These are phyloP conservation scores for Sarcodon sp. DNA, from an alignment of 768 basidiomycete species.

Conservation along the genomic window DNA sequence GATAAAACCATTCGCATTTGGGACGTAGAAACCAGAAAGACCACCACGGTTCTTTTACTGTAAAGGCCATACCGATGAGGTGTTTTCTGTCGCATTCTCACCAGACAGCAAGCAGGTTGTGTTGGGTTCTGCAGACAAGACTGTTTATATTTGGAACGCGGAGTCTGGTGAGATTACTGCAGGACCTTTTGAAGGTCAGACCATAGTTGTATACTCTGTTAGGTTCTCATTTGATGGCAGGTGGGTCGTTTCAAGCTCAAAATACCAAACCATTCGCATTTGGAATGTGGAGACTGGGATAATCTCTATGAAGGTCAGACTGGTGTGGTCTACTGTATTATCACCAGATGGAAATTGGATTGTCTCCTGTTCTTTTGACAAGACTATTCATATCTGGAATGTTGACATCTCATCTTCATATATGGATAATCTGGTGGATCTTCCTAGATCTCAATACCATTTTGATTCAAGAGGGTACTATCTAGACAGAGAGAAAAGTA, in stretches of 20 bases:
- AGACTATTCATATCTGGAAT: too few species aligned
- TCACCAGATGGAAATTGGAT: too few species aligned
- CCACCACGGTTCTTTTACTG: not conserved
- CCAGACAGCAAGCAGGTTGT: constrained; percentile 1
- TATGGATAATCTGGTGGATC: too few species aligned
- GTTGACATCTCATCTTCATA: too few species aligned
- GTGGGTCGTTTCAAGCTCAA: constrained; percentile 5
- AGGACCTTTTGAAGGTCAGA: not conserved
- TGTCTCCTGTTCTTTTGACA: too few species aligned
- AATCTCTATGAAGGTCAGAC: not conserved
- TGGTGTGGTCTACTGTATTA: too few species aligned
- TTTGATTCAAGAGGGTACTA: too few species aligned
- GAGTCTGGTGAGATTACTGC: not conserved
- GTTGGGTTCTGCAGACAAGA: constrained; percentile 5
- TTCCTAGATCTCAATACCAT: too few species aligned
- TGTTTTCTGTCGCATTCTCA: constrained; percentile 3
- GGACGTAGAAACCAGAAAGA: constrained; percentile 1
- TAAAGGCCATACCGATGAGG: constrained; percentile 8
- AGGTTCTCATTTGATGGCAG: constrained; percentile 4
- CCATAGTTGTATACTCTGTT: too few species aligned
- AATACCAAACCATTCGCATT: constrained; percentile 4
- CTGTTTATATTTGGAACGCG: constrained; percentile 5
- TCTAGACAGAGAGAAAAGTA: too few species aligned
- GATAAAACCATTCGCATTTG: constrained; percentile 4
- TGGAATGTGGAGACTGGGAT: constrained; percentile 4